A percentile compares a stretch with the other conserved stretches of the same genome.
Evolutionary conservation across 2,329 filamentous ascomycete species (phyloP).

Genomic region (Penicillium sp.): DNA sequence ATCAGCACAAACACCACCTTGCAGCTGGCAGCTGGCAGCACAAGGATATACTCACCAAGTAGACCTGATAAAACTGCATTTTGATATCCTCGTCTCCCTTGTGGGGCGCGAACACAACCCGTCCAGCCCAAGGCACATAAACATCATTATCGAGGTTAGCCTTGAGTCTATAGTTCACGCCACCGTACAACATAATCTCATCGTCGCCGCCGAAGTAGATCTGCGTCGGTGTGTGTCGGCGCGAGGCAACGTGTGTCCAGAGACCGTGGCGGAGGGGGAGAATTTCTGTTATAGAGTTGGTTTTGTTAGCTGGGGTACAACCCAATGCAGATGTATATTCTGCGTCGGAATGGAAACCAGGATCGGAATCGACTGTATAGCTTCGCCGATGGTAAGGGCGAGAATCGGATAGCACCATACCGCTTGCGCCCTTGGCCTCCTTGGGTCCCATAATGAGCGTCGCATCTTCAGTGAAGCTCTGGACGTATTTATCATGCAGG

Average conservation of each 20-base stretch:
- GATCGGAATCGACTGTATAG: not conserved
- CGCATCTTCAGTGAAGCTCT: conserved; percentile 36
- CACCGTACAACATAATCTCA: conserved; percentile 42
- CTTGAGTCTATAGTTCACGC: conserved; percentile 37
- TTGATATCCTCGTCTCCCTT: conserved; percentile 26
- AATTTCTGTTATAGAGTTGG: conserved; percentile 29
- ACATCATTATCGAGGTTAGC: conserved; percentile 32
- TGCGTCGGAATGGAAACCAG: not conserved
- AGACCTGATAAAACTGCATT: conserved; percentile 45
- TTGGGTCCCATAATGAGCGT: conserved; percentile 43
- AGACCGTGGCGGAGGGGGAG: conserved; percentile 35
- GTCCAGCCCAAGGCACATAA: conserved; percentile 40
- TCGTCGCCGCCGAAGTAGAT: conserved; percentile 36
- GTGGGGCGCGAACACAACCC: conserved; percentile 35
- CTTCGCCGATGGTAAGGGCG: not conserved
- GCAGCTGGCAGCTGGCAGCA: not conserved
- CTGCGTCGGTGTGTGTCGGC: conserved; percentile 32
- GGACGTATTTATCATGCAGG: conserved; percentile 37
- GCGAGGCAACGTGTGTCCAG: conserved; percentile 38
- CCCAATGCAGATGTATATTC: not conserved
- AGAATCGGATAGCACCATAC: conserved; percentile 21
- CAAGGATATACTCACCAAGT: conserved; percentile 33
- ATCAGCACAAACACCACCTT: not conserved
- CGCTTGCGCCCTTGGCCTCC: conserved; percentile 32
- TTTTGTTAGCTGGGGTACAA: not conserved